These are phyloP conservation scores for Myrica gale DNA, from an alignment of 306 rosid genomes.

Conservation along the genomic window DNA sequence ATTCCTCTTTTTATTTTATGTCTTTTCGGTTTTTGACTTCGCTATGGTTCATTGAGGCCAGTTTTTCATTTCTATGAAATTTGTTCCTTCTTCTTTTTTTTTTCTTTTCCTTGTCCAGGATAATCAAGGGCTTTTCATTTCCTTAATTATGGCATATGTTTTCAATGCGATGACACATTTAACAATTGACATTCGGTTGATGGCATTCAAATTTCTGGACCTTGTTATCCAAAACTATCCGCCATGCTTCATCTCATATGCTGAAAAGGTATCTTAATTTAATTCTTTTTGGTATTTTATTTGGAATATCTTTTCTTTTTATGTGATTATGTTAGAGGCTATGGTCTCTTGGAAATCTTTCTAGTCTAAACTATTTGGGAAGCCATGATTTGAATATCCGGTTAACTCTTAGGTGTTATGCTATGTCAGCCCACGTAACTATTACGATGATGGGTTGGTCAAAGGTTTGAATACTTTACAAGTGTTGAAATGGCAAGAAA, in stretches of 20 bases:
- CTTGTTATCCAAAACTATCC: slow-evolving; percentile 69
- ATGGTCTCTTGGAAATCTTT: slow-evolving; percentile 13
- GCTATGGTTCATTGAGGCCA: slow-evolving; percentile 2
- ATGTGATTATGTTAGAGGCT: slow-evolving; percentile 14
- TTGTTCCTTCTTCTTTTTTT: not conserved
- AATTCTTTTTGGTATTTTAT: slow-evolving; percentile 13
- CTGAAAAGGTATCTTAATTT: slow-evolving; percentile 66
- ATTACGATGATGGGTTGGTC: not conserved
- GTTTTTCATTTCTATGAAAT: slow-evolving; percentile 26
- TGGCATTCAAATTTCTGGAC: slow-evolving; percentile 76
- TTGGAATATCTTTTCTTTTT: not conserved
- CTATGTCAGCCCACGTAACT: not conserved
- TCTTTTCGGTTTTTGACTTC: not conserved
- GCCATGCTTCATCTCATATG: slow-evolving; percentile 56
- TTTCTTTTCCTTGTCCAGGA: slow-evolving; percentile 48
- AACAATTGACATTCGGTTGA: slow-evolving; percentile 67
- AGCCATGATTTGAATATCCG: not conserved
- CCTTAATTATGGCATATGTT: slow-evolving; percentile 72
- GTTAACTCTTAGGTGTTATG: not conserved
- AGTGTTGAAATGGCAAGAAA: not conserved
- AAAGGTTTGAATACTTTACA: not conserved
- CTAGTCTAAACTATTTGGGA: not conserved
- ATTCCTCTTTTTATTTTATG: not conserved
- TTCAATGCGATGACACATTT: slow-evolving; percentile 86
- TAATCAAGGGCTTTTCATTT: slow-evolving; percentile 61